phyloP scores from a whole-genome alignment of 2,329 filamentous ascomycete genomes.

The Colletotrichum musicola region DNA sequence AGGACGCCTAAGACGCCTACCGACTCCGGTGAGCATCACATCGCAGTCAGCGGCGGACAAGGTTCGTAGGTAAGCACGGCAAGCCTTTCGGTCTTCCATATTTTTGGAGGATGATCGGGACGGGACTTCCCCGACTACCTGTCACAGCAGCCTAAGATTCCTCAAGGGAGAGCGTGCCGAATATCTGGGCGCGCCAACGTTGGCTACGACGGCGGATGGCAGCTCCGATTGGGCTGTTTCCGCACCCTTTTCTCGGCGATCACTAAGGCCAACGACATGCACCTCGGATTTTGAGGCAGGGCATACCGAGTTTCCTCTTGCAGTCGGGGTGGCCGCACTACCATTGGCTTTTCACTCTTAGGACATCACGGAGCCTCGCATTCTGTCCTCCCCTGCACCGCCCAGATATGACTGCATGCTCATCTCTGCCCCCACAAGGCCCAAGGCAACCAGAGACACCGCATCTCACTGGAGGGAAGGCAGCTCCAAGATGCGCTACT shows the following conservation, averaged over 20 bases:
- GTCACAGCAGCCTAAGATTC: too few relatives aligned
- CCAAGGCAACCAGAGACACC: neutral
- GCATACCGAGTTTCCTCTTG: constrained; percentile 2
- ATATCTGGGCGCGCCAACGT: constrained; percentile 32
- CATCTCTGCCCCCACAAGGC: constrained; percentile 22
- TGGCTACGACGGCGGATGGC: constrained; percentile 10
- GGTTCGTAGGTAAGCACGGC: constrained; percentile 6
- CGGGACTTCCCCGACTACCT: too few relatives aligned
- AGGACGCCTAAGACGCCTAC: too few relatives aligned
- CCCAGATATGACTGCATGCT: constrained; percentile 35
- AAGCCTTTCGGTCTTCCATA: neutral
- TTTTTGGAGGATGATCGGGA: constrained; percentile 5
- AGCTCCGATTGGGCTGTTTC: constrained; percentile 13
- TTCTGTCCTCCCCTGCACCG: constrained; percentile 23
- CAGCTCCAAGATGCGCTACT: too few relatives aligned
- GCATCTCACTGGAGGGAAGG: too few relatives aligned
- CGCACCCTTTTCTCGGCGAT: neutral
- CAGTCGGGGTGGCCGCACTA: neutral
- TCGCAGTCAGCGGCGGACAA: constrained; percentile 3
- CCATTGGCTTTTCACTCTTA: neutral
- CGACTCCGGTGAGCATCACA: too few relatives aligned
- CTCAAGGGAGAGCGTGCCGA: constrained; percentile 13
- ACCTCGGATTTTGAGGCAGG: neutral
- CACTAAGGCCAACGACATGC: constrained; percentile 6
- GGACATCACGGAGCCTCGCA: constrained; percentile 17